Evolutionary conservation across 169 alveolate species (phyloP).

Genomic region (Plasmodium ovale): DNA sequence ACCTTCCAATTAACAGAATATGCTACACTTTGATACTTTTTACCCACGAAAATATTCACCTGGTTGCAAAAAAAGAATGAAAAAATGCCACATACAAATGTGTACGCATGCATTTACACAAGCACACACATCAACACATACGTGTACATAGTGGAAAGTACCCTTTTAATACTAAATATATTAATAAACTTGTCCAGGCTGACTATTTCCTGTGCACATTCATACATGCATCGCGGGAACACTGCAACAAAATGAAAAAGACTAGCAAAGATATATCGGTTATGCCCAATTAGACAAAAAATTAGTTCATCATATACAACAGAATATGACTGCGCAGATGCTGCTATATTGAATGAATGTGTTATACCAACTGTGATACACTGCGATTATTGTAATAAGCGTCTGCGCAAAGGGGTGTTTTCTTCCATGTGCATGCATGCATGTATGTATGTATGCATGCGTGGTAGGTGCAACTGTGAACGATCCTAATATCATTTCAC

Average conservation of each 20-base stretch:
- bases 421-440: no score
- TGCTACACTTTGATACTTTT: constrained; percentile 42
- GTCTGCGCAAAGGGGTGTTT: no score
- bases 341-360: no score
- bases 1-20: constrained; percentile 6
- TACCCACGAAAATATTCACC: constrained; percentile 52
- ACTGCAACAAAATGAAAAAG: constrained; percentile 8
- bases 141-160: background rate
- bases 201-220: constrained; percentile 42
- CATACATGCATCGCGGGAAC: constrained; percentile 10
- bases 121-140: background rate
- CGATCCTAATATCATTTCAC: no score
- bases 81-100: background rate
- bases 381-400: no score
- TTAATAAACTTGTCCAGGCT: constrained; percentile 9
- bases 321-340: no score
- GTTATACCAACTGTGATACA: no score
- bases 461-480: no score
- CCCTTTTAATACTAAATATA: background rate
- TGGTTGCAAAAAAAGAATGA: constrained; percentile 16
- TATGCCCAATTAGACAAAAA: no score
- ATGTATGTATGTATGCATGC: no score
- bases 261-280: constrained; percentile 7
- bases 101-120: background rate
- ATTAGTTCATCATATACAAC: no score